phyloP scores from a whole-genome alignment of 2,329 filamentous ascomycete genomes.

The Alternaria incomplexa region DNA sequence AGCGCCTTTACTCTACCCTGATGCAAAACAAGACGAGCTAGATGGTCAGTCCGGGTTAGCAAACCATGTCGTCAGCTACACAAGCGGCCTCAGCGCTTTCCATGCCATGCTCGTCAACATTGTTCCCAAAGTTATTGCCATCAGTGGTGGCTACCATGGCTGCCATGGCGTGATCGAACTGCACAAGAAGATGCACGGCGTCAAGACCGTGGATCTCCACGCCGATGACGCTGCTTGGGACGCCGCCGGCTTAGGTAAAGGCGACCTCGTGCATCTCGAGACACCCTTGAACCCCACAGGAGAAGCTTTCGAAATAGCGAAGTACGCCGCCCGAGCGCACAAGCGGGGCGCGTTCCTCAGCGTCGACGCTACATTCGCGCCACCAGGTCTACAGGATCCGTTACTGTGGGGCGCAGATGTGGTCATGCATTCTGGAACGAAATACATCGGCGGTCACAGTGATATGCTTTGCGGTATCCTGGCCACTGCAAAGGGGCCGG shows the following conservation, averaged over 20 bases:
- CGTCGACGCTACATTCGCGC: slow-evolving; percentile 91
- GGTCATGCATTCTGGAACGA: slow-evolving; percentile 91
- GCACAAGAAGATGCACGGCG: slow-evolving; percentile 75
- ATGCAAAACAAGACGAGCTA: slow-evolving; percentile 34
- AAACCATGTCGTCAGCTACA: slow-evolving; percentile 73
- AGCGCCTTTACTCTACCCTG: slow-evolving; percentile 69
- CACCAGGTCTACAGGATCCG: slow-evolving; percentile 86
- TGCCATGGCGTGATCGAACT: slow-evolving; percentile 84
- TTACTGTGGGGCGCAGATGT: slow-evolving; percentile 82
- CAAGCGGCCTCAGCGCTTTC: slow-evolving; percentile 85
- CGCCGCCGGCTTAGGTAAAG: slow-evolving; percentile 69
- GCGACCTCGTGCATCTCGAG: slow-evolving; percentile 89
- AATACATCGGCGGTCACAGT: slow-evolving; percentile 95
- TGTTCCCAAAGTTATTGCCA: slow-evolving; percentile 82
- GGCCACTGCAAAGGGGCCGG: slow-evolving; percentile 59
- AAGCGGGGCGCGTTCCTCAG: slow-evolving; percentile 75
- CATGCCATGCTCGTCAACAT: slow-evolving; percentile 85
- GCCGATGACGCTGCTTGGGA: slow-evolving; percentile 62
- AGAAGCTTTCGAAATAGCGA: slow-evolving; percentile 73
- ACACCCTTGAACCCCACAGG: slow-evolving; percentile 93
- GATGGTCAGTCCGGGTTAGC: slow-evolving; percentile 17
- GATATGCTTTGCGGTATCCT: slow-evolving; percentile 91
- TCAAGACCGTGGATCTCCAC: slow-evolving; percentile 72
- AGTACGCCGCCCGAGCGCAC: slow-evolving; percentile 76
- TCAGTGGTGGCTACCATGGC: slow-evolving; percentile 89